Conservation (phyloP, 768 basidiomycete species). For the Leccinum broughii region DNA sequence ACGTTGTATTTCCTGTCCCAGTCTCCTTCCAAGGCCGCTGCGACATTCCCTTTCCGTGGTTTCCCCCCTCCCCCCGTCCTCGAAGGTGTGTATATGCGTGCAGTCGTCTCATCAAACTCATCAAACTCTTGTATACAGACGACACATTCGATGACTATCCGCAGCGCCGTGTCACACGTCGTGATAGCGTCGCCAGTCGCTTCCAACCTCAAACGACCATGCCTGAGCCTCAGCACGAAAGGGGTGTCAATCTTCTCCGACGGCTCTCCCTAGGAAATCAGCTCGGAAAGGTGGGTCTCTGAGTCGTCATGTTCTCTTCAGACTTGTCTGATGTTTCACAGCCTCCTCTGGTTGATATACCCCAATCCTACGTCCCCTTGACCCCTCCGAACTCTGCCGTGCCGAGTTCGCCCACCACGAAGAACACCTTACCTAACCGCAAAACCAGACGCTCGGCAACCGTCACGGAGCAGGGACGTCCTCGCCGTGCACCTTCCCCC, state of each 20-base stretch:
- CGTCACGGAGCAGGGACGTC: slow-evolving; percentile 45
- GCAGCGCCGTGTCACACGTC: slow-evolving; percentile 52
- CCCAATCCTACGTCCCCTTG: slow-evolving; percentile 36
- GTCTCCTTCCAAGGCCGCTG: slow-evolving; percentile 52
- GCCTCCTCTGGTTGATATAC: slow-evolving; percentile 15
- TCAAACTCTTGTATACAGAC: slow-evolving; percentile 26
- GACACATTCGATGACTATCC: slow-evolving; percentile 45
- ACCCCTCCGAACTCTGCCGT: slow-evolving; percentile 56
- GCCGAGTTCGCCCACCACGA: slow-evolving; percentile 25
- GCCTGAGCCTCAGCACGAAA: slow-evolving; percentile 54
- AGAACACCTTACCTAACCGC: slow-evolving; percentile 26
- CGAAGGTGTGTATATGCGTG: slow-evolving; percentile 51
- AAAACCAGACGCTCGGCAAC: slow-evolving; percentile 62
- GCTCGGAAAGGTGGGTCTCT: slow-evolving; percentile 53
- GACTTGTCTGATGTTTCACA: slow-evolving; percentile 1
- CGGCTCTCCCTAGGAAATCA: slow-evolving; percentile 70
- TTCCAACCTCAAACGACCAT: slow-evolving; percentile 48
- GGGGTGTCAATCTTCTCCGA: slow-evolving; percentile 70
- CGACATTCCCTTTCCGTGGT: slow-evolving; percentile 62
- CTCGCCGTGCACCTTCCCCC: slow-evolving; percentile 74
- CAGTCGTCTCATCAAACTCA: not conserved
- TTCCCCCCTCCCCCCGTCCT: slow-evolving; percentile 53
- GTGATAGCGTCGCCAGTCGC: slow-evolving; percentile 58
- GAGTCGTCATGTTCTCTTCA: not conserved
- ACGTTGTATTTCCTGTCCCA: slow-evolving; percentile 68